Conservation (phyloP, 2,329 filamentous ascomycete genomes). For the Huntiella moniliformis region DNA sequence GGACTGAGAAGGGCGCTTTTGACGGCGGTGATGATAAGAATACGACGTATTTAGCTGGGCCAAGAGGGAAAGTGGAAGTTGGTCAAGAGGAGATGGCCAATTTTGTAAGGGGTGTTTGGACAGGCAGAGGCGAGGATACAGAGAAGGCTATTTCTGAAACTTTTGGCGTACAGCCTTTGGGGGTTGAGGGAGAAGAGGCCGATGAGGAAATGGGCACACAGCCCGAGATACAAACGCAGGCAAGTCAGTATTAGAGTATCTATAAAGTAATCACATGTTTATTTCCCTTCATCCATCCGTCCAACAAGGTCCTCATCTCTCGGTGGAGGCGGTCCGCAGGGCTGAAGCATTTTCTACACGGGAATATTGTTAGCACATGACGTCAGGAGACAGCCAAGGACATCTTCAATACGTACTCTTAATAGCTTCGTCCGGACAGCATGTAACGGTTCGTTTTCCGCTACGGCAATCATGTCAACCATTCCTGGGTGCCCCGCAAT, state of each 20-base stretch:
- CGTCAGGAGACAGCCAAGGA: neutral
- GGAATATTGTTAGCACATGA: neutral
- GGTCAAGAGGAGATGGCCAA: conserved; percentile 56
- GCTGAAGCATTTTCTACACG: conserved; percentile 47
- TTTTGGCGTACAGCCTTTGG: conserved; percentile 29
- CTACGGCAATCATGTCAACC: conserved; percentile 74
- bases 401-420: conserved; percentile 32
- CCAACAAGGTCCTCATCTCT: conserved; percentile 27
- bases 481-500: conserved; percentile 81
- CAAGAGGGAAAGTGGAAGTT: conserved; percentile 70
- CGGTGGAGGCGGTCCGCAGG: conserved; percentile 37
- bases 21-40: conserved; percentile 36
- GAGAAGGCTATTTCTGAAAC: conserved; percentile 42
- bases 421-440: conserved; percentile 66
- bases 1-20: conserved; percentile 40
- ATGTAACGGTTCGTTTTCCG: conserved; percentile 67
- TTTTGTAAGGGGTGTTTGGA: conserved; percentile 45
- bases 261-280: neutral
- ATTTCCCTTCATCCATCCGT: conserved; percentile 10
- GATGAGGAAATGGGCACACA: conserved; percentile 14
- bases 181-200: conserved; percentile 14
- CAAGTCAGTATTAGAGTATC: neutral
- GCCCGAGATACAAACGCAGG: neutral
- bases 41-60: conserved; percentile 68
- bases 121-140: conserved; percentile 32